These are phyloP conservation scores for Castanea sativa DNA, from an alignment of 306 rosid genomes.

Conservation along the genomic window DNA sequence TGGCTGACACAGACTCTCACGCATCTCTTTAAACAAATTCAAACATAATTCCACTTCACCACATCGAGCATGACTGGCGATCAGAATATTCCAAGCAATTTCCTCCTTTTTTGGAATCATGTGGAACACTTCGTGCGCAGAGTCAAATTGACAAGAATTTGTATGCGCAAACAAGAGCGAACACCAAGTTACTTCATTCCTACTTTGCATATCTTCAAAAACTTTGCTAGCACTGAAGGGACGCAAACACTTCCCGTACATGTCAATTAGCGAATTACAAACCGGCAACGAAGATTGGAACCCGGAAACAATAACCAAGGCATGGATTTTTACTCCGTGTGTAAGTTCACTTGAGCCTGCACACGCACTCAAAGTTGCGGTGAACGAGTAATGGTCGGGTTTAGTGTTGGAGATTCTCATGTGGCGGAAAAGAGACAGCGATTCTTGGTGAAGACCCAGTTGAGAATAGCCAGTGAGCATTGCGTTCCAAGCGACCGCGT, in stretches of 20 bases:
- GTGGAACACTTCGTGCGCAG: conserved; percentile 45
- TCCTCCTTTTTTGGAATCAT: conserved; percentile 59
- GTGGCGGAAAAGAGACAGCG: conserved; percentile 42
- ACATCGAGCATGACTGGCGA: conserved; percentile 43
- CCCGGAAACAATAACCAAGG: conserved; percentile 50
- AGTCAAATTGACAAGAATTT: conserved; percentile 38
- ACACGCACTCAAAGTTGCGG: conserved; percentile 56
- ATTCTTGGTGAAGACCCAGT: conserved; percentile 49
- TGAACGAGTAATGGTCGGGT: conserved; percentile 61
- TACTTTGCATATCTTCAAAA: conserved; percentile 51
- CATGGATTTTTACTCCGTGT: conserved; percentile 50
- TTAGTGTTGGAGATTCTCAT: conserved; percentile 44
- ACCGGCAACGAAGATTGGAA: conserved; percentile 53
- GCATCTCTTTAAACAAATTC: conserved; percentile 58
- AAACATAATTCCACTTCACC: conserved; percentile 59
- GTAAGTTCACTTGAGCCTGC: conserved; percentile 39
- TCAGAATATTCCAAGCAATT: conserved; percentile 77
- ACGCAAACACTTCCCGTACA: conserved; percentile 72
- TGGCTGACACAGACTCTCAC: conserved; percentile 38
- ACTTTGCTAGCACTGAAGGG: conserved; percentile 57
- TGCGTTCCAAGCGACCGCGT: conserved; percentile 72
- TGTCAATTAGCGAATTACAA: conserved; percentile 56
- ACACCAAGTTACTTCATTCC: conserved; percentile 73
- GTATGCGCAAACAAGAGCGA: conserved; percentile 63
- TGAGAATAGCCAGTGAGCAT: conserved; percentile 63